phyloP scores from a whole-genome alignment of 2,329 filamentous ascomycete species.

The Herpotrichia juniperi region DNA sequence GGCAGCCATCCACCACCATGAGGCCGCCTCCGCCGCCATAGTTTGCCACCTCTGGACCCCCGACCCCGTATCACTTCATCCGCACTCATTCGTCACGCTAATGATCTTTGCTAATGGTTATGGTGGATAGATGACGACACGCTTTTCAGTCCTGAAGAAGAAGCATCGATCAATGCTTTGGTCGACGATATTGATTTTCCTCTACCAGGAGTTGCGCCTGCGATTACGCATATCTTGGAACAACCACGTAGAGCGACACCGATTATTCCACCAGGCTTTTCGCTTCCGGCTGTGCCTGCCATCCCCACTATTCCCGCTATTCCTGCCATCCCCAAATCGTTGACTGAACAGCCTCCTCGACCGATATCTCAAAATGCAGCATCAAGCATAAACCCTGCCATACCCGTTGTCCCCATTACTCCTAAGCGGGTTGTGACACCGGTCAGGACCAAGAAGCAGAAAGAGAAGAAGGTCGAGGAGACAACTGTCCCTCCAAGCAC shows the following conservation, averaged over 20 bases:
- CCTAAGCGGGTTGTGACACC: conserved; percentile 39
- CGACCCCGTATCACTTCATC: not conserved
- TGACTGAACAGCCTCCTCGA: conserved; percentile 29
- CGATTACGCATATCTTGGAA: conserved; percentile 33
- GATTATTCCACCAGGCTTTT: conserved; percentile 53
- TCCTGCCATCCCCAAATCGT: conserved; percentile 5
- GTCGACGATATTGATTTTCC: conserved; percentile 61
- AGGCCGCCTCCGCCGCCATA: conserved; percentile 16
- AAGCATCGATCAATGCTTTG: conserved; percentile 66
- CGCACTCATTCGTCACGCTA: not conserved
- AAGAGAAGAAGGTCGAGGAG: conserved; percentile 23
- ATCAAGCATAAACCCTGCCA: conserved; percentile 39
- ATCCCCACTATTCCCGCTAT: not conserved
- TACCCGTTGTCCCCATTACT: conserved; percentile 49
- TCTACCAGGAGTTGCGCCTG: conserved; percentile 36
- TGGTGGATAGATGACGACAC: conserved; percentile 66
- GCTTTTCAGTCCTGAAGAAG: conserved; percentile 63
- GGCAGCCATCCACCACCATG: conserved; percentile 2
- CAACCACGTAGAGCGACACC: conserved; percentile 51
- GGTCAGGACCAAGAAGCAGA: conserved; percentile 31
- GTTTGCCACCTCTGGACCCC: conserved; percentile 5
- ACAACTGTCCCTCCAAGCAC: not conserved
- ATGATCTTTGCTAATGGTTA: conserved; percentile 49
- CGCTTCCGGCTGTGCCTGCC: conserved; percentile 34
- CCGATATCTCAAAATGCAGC: conserved; percentile 41